Conservation (phyloP, 306 rosid genomes). For the Gleditsia sinensis region DNA sequence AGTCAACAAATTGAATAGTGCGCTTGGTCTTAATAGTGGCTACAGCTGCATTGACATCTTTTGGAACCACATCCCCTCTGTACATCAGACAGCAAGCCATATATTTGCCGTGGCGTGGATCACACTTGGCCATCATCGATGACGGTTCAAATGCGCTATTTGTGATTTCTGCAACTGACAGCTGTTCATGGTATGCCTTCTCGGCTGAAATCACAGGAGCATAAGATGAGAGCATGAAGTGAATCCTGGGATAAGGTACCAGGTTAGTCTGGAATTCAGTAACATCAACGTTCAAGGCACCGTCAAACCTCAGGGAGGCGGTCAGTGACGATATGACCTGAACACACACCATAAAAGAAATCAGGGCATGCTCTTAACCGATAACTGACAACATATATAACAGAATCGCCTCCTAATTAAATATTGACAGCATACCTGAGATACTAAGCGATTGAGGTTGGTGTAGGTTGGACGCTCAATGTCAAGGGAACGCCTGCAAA, state of each 20-base stretch:
- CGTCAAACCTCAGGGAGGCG: slow-evolving; percentile 77
- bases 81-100: slow-evolving; percentile 91
- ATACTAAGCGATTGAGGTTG: slow-evolving; percentile 77
- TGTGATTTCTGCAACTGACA: slow-evolving; percentile 81
- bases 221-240: slow-evolving; percentile 84
- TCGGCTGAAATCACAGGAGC: slow-evolving; percentile 88
- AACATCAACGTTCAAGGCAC: slow-evolving; percentile 82
- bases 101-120: slow-evolving; percentile 82
- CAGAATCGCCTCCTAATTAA: background rate
- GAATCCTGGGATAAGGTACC: slow-evolving; percentile 87
- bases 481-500: slow-evolving; percentile 85
- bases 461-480: slow-evolving; percentile 84
- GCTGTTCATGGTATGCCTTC: slow-evolving; percentile 82
- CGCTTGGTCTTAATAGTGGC: slow-evolving; percentile 88
- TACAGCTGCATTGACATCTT: slow-evolving; percentile 83
- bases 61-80: slow-evolving; percentile 84
- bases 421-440: slow-evolving; percentile 50
- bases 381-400: background rate
- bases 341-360: background rate
- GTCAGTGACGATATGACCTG: slow-evolving; percentile 83
- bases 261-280: slow-evolving; percentile 84
- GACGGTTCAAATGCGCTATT: slow-evolving; percentile 84
- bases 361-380: background rate
- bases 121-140: slow-evolving; percentile 89
- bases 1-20: slow-evolving; percentile 81